Conservation (phyloP, 1,284 basidiomycete genomes). For the Austroboletus niveus region DNA sequence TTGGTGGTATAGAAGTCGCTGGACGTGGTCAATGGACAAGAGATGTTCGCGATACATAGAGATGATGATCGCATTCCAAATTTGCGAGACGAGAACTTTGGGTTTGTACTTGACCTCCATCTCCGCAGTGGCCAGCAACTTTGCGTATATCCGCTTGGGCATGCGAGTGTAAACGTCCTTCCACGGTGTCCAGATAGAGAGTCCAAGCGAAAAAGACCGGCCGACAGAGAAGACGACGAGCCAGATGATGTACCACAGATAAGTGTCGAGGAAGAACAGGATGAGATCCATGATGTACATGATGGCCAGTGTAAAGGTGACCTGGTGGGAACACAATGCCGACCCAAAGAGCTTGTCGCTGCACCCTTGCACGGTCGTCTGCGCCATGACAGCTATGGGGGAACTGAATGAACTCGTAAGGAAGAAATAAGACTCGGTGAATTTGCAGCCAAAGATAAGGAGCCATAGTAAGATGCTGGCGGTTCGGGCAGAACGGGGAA, state of each 20-base stretch:
- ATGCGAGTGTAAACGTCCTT: slow-evolving; percentile 92
- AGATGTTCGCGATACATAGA: slow-evolving; percentile 98
- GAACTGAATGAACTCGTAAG: slow-evolving; percentile 89
- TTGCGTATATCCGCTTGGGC: slow-evolving; percentile 95
- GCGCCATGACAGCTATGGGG: slow-evolving; percentile 89
- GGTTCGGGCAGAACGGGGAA: slow-evolving; percentile 63
- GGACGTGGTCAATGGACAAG: slow-evolving; percentile 92
- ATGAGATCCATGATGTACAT: slow-evolving; percentile 97
- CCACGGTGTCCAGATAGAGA: slow-evolving; percentile 98
- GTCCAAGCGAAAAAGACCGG: slow-evolving; percentile 84
- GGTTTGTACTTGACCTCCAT: slow-evolving; percentile 99
- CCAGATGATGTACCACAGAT: slow-evolving; percentile 98
- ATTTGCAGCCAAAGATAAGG: slow-evolving; percentile 90
- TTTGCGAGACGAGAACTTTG: slow-evolving; percentile 95
- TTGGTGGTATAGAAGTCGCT: slow-evolving; percentile 92
- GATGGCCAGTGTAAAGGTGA: slow-evolving; percentile 87
- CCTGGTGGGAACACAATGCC: slow-evolving; percentile 82
- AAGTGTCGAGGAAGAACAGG: slow-evolving; percentile 97
- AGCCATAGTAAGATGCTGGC: slow-evolving; percentile 87
- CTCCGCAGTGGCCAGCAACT: slow-evolving; percentile 87
- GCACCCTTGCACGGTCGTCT: slow-evolving; percentile 86
- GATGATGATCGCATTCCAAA: slow-evolving; percentile 98
- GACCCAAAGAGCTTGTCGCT: slow-evolving; percentile 78
- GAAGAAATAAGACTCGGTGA: slow-evolving; percentile 95
- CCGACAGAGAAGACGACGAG: slow-evolving; percentile 91